These are phyloP conservation scores for Mitragyna speciosa DNA, from an alignment of 257 asterid genomes.

Conservation along the genomic window DNA sequence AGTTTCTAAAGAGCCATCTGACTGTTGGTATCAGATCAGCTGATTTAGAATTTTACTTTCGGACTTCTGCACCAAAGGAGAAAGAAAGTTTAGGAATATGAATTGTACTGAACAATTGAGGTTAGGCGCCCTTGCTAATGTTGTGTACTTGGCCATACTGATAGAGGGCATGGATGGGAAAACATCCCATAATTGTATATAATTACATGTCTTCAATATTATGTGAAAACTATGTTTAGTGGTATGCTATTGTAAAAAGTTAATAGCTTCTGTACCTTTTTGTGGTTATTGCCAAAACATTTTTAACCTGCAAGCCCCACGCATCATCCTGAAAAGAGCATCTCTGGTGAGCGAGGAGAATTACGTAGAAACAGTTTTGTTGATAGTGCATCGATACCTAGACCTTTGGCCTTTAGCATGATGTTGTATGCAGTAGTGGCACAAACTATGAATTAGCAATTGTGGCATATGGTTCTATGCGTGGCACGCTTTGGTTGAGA, in stretches of 20 bases:
- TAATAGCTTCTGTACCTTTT: neutral
- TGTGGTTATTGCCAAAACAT: neutral
- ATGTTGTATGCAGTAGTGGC: too few relatives aligned
- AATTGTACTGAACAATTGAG: neutral
- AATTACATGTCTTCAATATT: neutral
- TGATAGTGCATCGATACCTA: too few relatives aligned
- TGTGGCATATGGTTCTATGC: too few relatives aligned
- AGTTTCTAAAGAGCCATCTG: slow-evolving; percentile 3
- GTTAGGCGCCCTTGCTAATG: slow-evolving; percentile 10
- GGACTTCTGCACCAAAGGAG: slow-evolving; percentile 2
- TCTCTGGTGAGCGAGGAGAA: neutral
- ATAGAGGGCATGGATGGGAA: slow-evolving; percentile 6
- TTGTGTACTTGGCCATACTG: neutral
- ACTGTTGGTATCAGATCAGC: slow-evolving; percentile 8
- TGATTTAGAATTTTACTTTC: neutral
- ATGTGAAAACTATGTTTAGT: neutral
- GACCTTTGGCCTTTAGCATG: too few relatives aligned
- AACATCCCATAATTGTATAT: slow-evolving; percentile 13
- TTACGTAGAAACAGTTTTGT: neutral
- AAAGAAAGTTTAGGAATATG: neutral
- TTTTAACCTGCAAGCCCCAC: neutral
- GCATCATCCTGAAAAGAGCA: neutral
- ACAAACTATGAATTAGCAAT: too few relatives aligned
- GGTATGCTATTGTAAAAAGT: neutral
- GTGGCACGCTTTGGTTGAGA: too few relatives aligned